These are phyloP conservation scores for Pseudogymnoascus sp. DNA, from an alignment of 2,329 filamentous ascomycete genomes.

Conservation along the genomic window DNA sequence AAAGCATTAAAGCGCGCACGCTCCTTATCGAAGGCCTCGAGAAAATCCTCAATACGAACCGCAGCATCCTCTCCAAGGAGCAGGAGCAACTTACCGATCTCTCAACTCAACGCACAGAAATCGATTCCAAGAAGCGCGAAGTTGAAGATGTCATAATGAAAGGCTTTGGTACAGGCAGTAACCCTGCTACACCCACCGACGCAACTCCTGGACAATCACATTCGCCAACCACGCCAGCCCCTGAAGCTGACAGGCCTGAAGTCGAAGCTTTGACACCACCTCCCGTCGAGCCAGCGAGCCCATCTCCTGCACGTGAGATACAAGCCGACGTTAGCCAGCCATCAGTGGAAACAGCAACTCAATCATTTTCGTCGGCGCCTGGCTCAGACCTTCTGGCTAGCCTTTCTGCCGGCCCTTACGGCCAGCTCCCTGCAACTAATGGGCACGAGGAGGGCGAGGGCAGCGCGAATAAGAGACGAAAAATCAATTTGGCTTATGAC, in stretches of 20 bases:
- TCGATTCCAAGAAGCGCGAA: constrained; percentile 75
- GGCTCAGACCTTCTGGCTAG: constrained; percentile 33
- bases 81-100: constrained; percentile 57
- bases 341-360: constrained; percentile 17
- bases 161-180: constrained; percentile 57
- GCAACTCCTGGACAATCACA: constrained; percentile 31
- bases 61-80: constrained; percentile 59
- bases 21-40: constrained; percentile 72
- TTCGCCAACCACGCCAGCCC: constrained; percentile 36
- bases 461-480: constrained; percentile 40
- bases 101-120: constrained; percentile 55
- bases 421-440: constrained; percentile 23
- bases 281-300: constrained; percentile 45
- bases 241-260: constrained; percentile 65
- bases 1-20: constrained; percentile 78
- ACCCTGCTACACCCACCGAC: constrained; percentile 40
- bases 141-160: constrained; percentile 90
- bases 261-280: constrained; percentile 85
- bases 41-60: constrained; percentile 68
- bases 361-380: constrained; percentile 18
- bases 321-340: constrained; percentile 1
- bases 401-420: constrained; percentile 28
- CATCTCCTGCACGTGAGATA: constrained; percentile 32
- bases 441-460: constrained; percentile 13
- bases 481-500: constrained; percentile 37